phyloP scores from a whole-genome alignment of 2,329 filamentous ascomycete species.

The Fusarium sp. region DNA sequence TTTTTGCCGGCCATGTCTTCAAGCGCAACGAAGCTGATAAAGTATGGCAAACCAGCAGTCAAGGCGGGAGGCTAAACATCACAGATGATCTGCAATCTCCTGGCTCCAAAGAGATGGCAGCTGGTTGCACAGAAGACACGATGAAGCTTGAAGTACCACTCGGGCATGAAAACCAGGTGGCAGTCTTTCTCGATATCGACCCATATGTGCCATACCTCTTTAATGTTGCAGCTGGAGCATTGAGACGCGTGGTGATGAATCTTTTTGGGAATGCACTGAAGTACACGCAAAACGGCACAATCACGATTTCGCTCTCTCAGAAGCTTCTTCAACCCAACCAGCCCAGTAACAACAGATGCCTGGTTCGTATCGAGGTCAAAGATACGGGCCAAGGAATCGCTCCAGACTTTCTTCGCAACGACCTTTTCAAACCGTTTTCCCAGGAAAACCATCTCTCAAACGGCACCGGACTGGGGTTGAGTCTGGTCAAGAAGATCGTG shows the following conservation, averaged over 20 bases:
- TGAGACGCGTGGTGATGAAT: slow-evolving; percentile 71
- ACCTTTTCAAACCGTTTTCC: slow-evolving; percentile 73
- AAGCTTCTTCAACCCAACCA: slow-evolving; percentile 8
- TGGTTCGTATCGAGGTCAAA: slow-evolving; percentile 61
- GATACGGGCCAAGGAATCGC: slow-evolving; percentile 77
- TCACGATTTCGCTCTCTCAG: slow-evolving; percentile 50
- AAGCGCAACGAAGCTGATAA: slow-evolving; percentile 31
- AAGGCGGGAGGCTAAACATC: slow-evolving; percentile 2
- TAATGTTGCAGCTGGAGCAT: slow-evolving; percentile 65
- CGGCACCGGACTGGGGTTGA: slow-evolving; percentile 74
- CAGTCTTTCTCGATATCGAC: slow-evolving; percentile 56
- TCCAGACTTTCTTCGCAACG: slow-evolving; percentile 71
- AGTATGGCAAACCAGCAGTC: slow-evolving; percentile 25
- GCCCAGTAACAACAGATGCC: slow-evolving; percentile 4
- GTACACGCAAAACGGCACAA: slow-evolving; percentile 61
- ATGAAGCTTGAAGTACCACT: slow-evolving; percentile 20
- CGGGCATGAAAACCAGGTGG: slow-evolving; percentile 38
- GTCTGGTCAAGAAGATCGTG: slow-evolving; percentile 72
- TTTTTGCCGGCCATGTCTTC: slow-evolving; percentile 41
- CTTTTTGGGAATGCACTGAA: slow-evolving; percentile 73
- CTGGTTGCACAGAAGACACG: slow-evolving; percentile 2
- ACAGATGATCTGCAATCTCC: neutral
- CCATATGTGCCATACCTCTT: slow-evolving; percentile 64
- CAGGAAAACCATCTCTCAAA: slow-evolving; percentile 73
- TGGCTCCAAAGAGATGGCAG: neutral